Base-by-base conservation (phyloP, 176 grass and related monocot genomes). In the Triticum timopheevii region DNA sequence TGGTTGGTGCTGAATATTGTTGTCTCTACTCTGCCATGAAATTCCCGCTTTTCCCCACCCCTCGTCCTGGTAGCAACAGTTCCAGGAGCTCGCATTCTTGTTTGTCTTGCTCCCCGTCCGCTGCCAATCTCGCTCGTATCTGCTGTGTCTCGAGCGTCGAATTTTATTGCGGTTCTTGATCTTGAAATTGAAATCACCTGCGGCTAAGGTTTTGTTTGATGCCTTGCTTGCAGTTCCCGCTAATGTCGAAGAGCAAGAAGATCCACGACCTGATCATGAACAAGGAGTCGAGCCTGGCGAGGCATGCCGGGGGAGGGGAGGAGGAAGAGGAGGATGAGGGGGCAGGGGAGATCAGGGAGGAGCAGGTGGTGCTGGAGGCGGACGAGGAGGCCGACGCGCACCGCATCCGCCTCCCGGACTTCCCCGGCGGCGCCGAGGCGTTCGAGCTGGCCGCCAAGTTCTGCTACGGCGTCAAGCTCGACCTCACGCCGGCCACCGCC, bases 161-260 rank as follows among this genome's bases (percentile, higher is more conserved):
- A 34, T 65, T 22, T 27, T 11, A 47, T 24, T 16, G 45, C 66
- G 12, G 2, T 69, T 54, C n/a, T 76, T 84, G 76, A 81, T 85
- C 70, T 68, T 5, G 61, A 88, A 80, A 36, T 27, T 77, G 0
- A 86, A 80, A 23, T 61, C 59, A 2, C 54, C 45, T 44, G 12
- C 15, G 65, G 42, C 76, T 95, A 24, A 90, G 54, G 19, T 59
- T 22, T 9, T 22, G 54, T 52, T 65, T 24, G 61, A 54, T 65
- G 10, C 39, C 20, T 65, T 90, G 22, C 71, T 76, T 91, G 77
- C 73, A 99, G 97, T 99, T 99, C 87, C 97, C 97, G 81, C 66
- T 99, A 83, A 99, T 99, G 97, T 97, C 97, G 22, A 94, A 86
- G 76, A 99, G 97, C 89, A 99, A 96, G 85, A 97, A 87, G 92